phyloP scores from a whole-genome alignment of 2,329 filamentous ascomycete species.

The Fusarium xylarioides region DNA sequence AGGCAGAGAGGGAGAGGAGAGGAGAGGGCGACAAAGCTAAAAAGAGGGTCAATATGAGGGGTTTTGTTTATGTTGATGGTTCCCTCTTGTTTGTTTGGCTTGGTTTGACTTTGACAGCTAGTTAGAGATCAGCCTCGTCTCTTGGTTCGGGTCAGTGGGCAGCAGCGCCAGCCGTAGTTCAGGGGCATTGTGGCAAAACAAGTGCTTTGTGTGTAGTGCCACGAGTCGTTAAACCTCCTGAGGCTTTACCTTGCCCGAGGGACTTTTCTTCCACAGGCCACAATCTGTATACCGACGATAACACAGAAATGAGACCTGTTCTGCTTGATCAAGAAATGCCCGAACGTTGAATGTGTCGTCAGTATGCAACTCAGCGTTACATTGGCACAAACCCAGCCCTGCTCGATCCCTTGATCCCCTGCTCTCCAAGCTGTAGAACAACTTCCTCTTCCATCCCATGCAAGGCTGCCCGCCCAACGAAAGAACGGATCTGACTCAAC shows the following conservation, averaged over 20 bases:
- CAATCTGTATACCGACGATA: not conserved
- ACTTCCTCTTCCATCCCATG: not conserved
- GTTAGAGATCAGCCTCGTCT: not conserved
- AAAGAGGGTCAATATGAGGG: constrained; percentile 10
- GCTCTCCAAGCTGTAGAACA: not conserved
- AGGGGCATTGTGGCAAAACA: constrained; percentile 32
- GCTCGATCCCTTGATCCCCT: constrained; percentile 18
- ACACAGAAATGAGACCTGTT: not conserved
- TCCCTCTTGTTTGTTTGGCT: not conserved
- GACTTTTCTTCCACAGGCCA: not conserved
- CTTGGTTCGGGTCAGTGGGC: not conserved
- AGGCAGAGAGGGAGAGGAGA: not conserved
- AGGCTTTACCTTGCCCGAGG: not conserved
- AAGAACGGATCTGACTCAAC: not conserved
- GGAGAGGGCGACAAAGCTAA: not conserved
- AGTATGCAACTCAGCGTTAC: constrained; percentile 33
- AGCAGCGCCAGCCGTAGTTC: not conserved
- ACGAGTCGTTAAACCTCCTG: constrained; percentile 19
- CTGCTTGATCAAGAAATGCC: constrained; percentile 15
- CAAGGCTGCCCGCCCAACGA: constrained; percentile 25
- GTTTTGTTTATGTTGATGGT: constrained; percentile 11
- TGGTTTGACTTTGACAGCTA: not conserved
- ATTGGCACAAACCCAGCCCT: constrained; percentile 14
- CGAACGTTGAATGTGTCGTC: constrained; percentile 25
- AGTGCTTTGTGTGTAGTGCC: not conserved